Evolutionary conservation across 345 rosid species (phyloP).

Genomic region (Eucalyptus sp.): DNA sequence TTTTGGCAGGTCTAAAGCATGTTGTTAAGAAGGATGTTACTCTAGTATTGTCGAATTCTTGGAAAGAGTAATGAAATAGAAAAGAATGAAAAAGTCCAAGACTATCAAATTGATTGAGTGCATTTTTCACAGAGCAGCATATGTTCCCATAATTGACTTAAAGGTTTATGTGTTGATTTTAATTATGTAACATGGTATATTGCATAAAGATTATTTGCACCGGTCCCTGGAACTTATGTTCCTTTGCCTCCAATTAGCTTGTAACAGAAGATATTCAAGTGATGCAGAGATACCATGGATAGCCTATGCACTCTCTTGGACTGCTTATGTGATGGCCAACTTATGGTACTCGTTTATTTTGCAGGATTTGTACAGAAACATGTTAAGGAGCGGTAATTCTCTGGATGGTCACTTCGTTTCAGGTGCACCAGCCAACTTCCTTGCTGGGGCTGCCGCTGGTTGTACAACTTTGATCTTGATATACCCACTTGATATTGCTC

Average conservation of each 20-base stretch:
- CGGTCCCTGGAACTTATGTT: background rate
- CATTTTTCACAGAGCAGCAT: background rate
- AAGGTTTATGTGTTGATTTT: background rate
- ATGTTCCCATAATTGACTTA: background rate
- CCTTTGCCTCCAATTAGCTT: background rate
- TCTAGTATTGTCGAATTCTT: background rate
- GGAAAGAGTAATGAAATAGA: background rate
- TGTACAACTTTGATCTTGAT: slow-evolving; percentile 69
- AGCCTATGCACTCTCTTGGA: background rate
- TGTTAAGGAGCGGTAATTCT: slow-evolving; percentile 44
- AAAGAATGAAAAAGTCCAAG: background rate
- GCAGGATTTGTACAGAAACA: slow-evolving; percentile 72
- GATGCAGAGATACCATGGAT: background rate
- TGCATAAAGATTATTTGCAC: background rate
- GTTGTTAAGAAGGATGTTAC: background rate
- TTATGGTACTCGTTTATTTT: background rate
- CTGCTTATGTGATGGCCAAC: background rate
- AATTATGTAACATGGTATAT: background rate
- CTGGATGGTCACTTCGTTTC: slow-evolving; percentile 35
- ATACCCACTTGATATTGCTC: slow-evolving; percentile 91
- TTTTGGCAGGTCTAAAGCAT: background rate
- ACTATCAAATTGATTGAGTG: background rate
- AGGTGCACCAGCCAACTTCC: slow-evolving; percentile 74
- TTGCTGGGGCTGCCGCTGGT: slow-evolving; percentile 90
- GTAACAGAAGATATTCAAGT: background rate